Percentiles rank a stretch among this genome's conserved stretches.
phyloP scores from a whole-genome alignment of 371 early-diverging fungal species.

The Mucor lusitanicus region DNA sequence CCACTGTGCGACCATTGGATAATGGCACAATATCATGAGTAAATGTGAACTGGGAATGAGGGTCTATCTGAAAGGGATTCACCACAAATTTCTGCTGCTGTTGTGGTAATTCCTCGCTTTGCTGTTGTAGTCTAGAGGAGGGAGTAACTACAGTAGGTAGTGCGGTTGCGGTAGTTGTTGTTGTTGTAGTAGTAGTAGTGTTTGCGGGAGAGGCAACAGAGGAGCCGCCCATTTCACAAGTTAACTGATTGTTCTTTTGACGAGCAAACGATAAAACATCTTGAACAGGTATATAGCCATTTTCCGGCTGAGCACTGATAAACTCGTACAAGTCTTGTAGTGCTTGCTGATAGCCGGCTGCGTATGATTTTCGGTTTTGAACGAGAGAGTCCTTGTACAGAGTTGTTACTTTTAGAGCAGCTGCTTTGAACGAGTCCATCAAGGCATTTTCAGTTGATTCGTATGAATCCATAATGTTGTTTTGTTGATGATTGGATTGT shows the following conservation, averaged over 20 bases:
- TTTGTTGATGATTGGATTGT: conserved; percentile 4
- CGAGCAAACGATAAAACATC: conserved; percentile 60
- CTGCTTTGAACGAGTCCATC: conserved; percentile 66
- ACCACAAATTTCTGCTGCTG: conserved; percentile 9
- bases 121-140: not conserved
- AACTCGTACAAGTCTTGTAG: conserved; percentile 70
- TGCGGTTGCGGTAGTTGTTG: not conserved
- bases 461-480: conserved; percentile 39
- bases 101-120: conserved; percentile 5
- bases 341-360: conserved; percentile 73
- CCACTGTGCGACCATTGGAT: conserved; percentile 8
- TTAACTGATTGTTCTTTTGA: conserved; percentile 47
- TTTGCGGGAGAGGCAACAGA: not conserved
- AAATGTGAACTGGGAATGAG: conserved; percentile 51
- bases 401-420: conserved; percentile 70
- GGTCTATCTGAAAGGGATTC: conserved; percentile 48
- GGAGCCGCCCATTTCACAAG: conserved; percentile 26
- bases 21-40: conserved; percentile 21
- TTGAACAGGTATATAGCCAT: conserved; percentile 52
- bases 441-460: conserved; percentile 59
- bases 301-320: conserved; percentile 43
- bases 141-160: not conserved
- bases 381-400: conserved; percentile 72
- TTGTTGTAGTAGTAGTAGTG: not conserved
- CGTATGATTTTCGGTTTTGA: conserved; percentile 64